Conservation (phyloP, 2,329 filamentous ascomycete genomes). For the Fusarium beomiforme region DNA sequence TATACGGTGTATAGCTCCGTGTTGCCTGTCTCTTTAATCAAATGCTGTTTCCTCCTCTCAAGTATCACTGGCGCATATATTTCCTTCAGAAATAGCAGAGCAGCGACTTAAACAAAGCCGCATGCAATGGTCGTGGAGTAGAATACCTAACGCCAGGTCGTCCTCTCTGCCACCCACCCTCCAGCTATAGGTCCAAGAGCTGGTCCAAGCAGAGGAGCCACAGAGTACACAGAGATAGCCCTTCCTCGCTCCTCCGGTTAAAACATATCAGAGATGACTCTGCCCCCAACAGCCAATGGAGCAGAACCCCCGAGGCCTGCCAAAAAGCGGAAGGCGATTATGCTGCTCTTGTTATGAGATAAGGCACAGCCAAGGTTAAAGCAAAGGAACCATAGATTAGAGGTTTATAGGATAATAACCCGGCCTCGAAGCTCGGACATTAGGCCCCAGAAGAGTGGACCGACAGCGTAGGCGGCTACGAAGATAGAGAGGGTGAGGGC, state of each 20-base stretch:
- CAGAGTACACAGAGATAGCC: not conserved
- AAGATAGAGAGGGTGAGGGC: not conserved
- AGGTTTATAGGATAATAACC: not conserved
- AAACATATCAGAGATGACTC: not conserved
- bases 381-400: not conserved
- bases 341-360: not conserved
- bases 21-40: slow-evolving; percentile 27
- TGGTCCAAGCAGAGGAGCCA: slow-evolving; percentile 49
- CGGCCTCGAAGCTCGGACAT: not conserved
- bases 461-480: not conserved
- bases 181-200: slow-evolving; percentile 55
- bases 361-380: not conserved
- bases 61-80: not conserved
- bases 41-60: not conserved
- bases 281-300: not conserved
- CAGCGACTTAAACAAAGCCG: not conserved
- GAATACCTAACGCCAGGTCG: slow-evolving; percentile 69
- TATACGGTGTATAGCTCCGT: not conserved
- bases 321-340: not conserved
- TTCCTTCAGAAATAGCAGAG: not conserved
- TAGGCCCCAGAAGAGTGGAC: not conserved
- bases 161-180: slow-evolving; percentile 69
- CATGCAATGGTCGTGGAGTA: slow-evolving; percentile 51
- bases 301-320: not conserved
- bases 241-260: not conserved